Evolutionary conservation across 148 eudicot species (phyloP), one percentile per base, ranked within the genome.

Genomic region (Oxyria digyna): DNA sequence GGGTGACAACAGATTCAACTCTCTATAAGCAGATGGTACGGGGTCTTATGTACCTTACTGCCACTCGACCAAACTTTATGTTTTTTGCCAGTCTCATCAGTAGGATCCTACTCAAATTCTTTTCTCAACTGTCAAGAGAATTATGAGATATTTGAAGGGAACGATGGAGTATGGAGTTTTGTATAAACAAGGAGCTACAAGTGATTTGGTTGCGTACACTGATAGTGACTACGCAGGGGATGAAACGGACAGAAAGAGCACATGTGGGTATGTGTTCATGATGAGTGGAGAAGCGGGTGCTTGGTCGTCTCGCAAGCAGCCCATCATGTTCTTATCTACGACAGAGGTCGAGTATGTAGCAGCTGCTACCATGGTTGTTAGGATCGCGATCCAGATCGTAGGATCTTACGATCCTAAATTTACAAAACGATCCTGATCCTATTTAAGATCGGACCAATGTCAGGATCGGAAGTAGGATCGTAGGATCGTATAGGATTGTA

Each of bases 201-300:
- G 14, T 9, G n/a, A 31, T 26, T 15, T 64, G n/a, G 12, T 64
- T 4, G 68, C 40, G 3, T 64, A 26, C 27, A 62, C 32, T 4
- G 66, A 62, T 14, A 62, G 40, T 33, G 68, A 64, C 24, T 26
- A 64, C 32, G 40, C 1, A 15, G 68, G 68, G 12, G 68, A 64
- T 64, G n/a, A 1, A 31, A 41, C 27, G 27, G 68, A 64, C 42
- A 12, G 40, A 10, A 64, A 64, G 42, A 64, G 68, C 42, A 64
- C 68, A 1, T 64, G 40, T 12, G 68, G 68, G 6, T 64, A 29
- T 64, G n/a, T 33, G 27, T 64, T 64, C 42, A 26, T 33, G 68
- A 4, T 64, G 42, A 40, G 42, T 40, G 42, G 42, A 40, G 42
- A 9, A 40, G 42, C 9, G 4, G 42, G 4, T 4, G 42, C 42